Evolutionary conservation across 78 protist genomes (phyloP).

Genomic region (Tieghemostelium lacteum): DNA sequence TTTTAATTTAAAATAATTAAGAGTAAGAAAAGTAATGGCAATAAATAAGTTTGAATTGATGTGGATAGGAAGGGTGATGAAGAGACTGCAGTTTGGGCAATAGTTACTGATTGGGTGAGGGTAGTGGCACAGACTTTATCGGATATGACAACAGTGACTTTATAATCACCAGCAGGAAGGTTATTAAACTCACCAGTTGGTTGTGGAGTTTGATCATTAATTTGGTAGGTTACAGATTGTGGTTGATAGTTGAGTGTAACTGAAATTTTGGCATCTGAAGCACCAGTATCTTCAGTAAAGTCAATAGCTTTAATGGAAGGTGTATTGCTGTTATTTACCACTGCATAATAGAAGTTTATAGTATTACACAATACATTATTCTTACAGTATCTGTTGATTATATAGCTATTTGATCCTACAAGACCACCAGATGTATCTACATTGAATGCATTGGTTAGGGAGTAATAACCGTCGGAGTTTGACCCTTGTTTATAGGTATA

Average conservation of each 20-base stretch:
- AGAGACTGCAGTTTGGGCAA: not conserved
- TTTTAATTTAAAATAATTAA: no score
- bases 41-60: not conserved
- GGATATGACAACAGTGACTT: not conserved
- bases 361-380: no score
- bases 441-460: no score
- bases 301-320: not conserved
- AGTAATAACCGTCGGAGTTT: no score
- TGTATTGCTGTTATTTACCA: no score
- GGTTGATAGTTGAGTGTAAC: not conserved
- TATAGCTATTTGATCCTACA: no score
- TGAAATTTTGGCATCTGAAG: not conserved
- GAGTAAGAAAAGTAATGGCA: no score
- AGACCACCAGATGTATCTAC: no score
- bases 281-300: not conserved
- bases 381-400: no score
- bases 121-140: not conserved
- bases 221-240: not conserved
- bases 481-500: no score
- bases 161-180: conserved; percentile 1
- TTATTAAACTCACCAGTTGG: not conserved
- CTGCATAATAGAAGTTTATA: no score
- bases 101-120: not conserved
- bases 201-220: not conserved
- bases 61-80: not conserved